phyloP scores from a whole-genome alignment of 441 rosid genomes.

The Adansonia grandidieri region DNA sequence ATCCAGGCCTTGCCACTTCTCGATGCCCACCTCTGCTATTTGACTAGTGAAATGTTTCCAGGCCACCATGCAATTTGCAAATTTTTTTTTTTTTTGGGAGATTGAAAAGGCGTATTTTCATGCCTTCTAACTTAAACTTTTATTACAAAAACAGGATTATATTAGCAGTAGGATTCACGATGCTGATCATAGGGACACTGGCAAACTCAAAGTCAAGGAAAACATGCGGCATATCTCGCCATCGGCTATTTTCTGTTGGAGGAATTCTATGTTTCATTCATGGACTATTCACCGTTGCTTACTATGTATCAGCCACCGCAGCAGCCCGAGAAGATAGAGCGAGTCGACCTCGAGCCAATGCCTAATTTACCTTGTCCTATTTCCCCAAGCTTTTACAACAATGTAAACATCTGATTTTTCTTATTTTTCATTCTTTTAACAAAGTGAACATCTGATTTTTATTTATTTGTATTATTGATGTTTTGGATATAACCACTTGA shows the following conservation, averaged over 20 bases:
- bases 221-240: conserved; percentile 59
- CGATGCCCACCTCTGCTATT: not conserved
- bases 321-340: conserved; percentile 38
- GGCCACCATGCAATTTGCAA: not conserved
- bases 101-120: not conserved
- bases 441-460: not conserved
- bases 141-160: conserved; percentile 47
- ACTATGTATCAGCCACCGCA: conserved; percentile 76
- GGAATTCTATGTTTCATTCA: conserved; percentile 81
- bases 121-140: not conserved
- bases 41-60: not conserved
- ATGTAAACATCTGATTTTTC: not conserved
- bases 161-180: conserved; percentile 59
- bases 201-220: conserved; percentile 65
- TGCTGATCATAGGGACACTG: conserved; percentile 65
- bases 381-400: not conserved
- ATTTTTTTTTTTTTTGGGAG: too few species aligned
- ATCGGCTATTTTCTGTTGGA: conserved; percentile 62
- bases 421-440: not conserved
- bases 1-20: not conserved
- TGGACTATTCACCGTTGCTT: conserved; percentile 63
- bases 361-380: conserved; percentile 19
- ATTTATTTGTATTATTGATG: not conserved
- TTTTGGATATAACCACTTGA: not conserved
- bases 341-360: conserved; percentile 12